A percentile compares a stretch with the other conserved stretches of the same genome.
Conservation (phyloP, 108 stramenopile species). For the Bacterosira constricta region DNA sequence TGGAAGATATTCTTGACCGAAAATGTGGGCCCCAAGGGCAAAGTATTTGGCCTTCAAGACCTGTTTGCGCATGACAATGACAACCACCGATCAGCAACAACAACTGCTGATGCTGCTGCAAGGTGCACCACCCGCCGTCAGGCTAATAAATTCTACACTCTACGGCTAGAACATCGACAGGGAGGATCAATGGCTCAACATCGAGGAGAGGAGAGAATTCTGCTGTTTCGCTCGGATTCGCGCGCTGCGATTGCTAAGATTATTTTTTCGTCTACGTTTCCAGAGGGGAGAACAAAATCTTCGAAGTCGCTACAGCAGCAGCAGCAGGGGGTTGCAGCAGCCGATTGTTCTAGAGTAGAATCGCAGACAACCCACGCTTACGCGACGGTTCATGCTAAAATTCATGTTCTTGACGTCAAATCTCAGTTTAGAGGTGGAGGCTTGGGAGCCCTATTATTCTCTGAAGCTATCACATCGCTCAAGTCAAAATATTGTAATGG, state of each 20-base stretch:
- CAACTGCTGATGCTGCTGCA: neutral
- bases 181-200: conserved; percentile 47
- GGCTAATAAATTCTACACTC: conserved; percentile 26
- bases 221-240: conserved; percentile 65
- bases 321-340: neutral
- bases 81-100: neutral
- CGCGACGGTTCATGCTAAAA: conserved; percentile 46
- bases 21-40: conserved; percentile 13
- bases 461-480: conserved; percentile 50
- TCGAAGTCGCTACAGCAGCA: neutral
- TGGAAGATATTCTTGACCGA: conserved; percentile 14
- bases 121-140: neutral
- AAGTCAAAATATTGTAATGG: conserved; percentile 29
- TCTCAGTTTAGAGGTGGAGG: conserved; percentile 58
- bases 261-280: conserved; percentile 55
- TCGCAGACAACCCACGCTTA: neutral
- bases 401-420: conserved; percentile 70
- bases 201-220: conserved; percentile 64
- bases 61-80: neutral
- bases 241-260: conserved; percentile 69
- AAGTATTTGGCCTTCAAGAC: conserved; percentile 27
- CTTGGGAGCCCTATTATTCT: conserved; percentile 67
- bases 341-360: neutral
- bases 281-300: neutral
- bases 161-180: conserved; percentile 61